Percentiles rank a stretch among this genome's conserved stretches.
Evolutionary conservation across 257 asterid genomes (phyloP).

Genomic region (Nicotiana sylvestris): DNA sequence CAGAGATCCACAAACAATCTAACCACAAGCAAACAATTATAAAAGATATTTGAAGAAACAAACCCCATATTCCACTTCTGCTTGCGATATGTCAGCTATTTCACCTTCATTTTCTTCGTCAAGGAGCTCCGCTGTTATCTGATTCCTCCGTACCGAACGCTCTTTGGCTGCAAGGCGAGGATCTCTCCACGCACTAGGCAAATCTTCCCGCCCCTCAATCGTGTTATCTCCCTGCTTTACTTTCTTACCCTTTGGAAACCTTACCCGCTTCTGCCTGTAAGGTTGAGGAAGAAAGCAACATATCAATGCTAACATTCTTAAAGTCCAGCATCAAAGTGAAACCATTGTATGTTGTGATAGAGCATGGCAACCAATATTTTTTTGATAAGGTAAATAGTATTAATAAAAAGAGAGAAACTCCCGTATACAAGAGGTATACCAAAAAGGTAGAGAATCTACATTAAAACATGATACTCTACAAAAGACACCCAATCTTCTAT

Average conservation of each 20-base stretch:
- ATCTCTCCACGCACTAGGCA: constrained; percentile 31
- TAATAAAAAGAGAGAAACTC: too few relatives aligned
- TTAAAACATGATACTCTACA: too few relatives aligned
- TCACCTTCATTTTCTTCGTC: constrained; percentile 48
- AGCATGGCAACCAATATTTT: neutral
- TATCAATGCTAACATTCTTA: neutral
- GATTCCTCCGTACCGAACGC: constrained; percentile 52
- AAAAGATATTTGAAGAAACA: neutral
- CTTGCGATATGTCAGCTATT: constrained; percentile 50
- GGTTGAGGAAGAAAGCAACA: constrained; percentile 3
- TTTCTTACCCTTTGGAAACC: constrained; percentile 97
- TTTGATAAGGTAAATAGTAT: too few relatives aligned
- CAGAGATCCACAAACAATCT: neutral
- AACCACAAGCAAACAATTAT: neutral
- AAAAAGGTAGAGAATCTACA: too few relatives aligned
- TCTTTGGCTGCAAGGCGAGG: constrained; percentile 65
- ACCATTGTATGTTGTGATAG: neutral
- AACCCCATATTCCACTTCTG: constrained; percentile 75
- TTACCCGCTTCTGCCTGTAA: constrained; percentile 65
- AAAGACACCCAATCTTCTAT: too few relatives aligned
- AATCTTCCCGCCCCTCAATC: constrained; percentile 31
- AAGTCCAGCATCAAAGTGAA: neutral
- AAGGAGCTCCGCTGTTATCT: constrained; percentile 42
- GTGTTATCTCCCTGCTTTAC: constrained; percentile 57
- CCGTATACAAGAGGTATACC: too few relatives aligned